phyloP scores from a whole-genome alignment of 176 grass and related monocot species.

The Tuctoria greenei region DNA sequence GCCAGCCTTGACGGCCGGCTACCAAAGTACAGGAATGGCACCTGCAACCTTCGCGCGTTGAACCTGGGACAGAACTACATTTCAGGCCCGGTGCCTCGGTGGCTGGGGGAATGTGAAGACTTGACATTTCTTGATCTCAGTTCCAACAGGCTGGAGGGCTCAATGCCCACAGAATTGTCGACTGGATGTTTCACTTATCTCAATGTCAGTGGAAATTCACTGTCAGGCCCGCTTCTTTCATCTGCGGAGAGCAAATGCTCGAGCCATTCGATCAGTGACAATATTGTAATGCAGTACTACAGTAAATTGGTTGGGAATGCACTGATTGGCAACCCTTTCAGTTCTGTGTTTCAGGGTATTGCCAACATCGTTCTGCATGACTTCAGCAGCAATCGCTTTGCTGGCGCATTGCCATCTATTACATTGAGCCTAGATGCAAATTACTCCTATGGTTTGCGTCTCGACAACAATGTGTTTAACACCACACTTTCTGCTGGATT shows the following conservation, averaged over 20 bases:
- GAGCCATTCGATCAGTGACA: not conserved
- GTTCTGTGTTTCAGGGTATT: slow-evolving; percentile 12
- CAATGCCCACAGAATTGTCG: slow-evolving; percentile 33
- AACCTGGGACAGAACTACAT: slow-evolving; percentile 71
- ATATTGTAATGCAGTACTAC: slow-evolving; percentile 45
- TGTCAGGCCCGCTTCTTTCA: slow-evolving; percentile 37
- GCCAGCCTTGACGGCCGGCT: slow-evolving; percentile 50
- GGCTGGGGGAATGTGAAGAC: slow-evolving; percentile 45
- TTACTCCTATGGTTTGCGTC: slow-evolving; percentile 46
- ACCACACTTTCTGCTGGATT: slow-evolving; percentile 36
- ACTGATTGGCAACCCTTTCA: slow-evolving; percentile 26
- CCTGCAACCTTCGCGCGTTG: slow-evolving; percentile 48
- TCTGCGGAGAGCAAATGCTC: slow-evolving; percentile 24
- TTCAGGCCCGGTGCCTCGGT: slow-evolving; percentile 37
- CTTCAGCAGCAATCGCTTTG: slow-evolving; percentile 58
- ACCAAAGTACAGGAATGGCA: slow-evolving; percentile 40
- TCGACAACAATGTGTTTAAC: slow-evolving; percentile 48
- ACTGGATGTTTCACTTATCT: slow-evolving; percentile 54
- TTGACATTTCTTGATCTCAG: slow-evolving; percentile 71
- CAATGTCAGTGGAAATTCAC: slow-evolving; percentile 55
- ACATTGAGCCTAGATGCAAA: slow-evolving; percentile 15
- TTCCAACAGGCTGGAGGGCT: slow-evolving; percentile 53
- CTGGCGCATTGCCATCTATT: slow-evolving; percentile 41
- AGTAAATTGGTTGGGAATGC: slow-evolving; percentile 26
- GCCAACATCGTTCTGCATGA: slow-evolving; percentile 42